Evolutionary conservation across 2,329 filamentous ascomycete species (phyloP), one percentile per base, ranked within the genome.

Genomic region (Exophiala sideris): DNA sequence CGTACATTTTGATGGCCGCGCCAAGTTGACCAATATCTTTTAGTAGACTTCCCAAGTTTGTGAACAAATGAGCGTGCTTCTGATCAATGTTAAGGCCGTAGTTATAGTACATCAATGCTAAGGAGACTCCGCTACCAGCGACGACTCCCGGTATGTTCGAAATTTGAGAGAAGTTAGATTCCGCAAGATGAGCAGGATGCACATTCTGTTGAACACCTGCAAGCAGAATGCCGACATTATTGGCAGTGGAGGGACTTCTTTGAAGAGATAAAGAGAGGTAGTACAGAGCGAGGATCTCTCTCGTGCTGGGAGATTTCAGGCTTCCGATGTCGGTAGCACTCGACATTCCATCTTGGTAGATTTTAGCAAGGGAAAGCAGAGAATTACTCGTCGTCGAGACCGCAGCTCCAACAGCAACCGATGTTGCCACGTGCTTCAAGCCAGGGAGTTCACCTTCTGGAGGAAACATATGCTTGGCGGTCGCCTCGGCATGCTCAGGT

Each of bases 181-280:
- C 58, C 11, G 47, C 62, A 52, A 68, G 62, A 45, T 74, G 77
- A 7, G 73, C 71, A 2, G 73, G 72, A 10, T 69, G 67, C 14
- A 58, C 55, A 21, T 77, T 78, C 63, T 95, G 91, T 66, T 96
- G 94, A 16, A 97, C 88, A 52, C 94, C 89, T 4, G 94, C 94
- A n/a, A 99, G 82, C 24, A 99, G 78, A 51, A 99, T 99, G 2
- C 94, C 94, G 10, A 99, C 91, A 68, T 99, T 99, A 68, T 99
- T 99, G 0, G 94, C 94, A 0, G 94, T 99, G 0, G 94, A 99
- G 2, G 94, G 94, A 65, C 94, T 97, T 45, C 94, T 91, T 60
- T 96, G 94, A 2, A 99, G 79, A 0, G 94, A 95, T 2, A 99
- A 76, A 0, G 94, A 99, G 2, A 99, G 78, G 66, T 99, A 99